A percentile compares a stretch with the other conserved stretches of the same genome.
phyloP scores from a whole-genome alignment of 2,329 filamentous ascomycete genomes.

The Scopulariopsis brevicaulis region DNA sequence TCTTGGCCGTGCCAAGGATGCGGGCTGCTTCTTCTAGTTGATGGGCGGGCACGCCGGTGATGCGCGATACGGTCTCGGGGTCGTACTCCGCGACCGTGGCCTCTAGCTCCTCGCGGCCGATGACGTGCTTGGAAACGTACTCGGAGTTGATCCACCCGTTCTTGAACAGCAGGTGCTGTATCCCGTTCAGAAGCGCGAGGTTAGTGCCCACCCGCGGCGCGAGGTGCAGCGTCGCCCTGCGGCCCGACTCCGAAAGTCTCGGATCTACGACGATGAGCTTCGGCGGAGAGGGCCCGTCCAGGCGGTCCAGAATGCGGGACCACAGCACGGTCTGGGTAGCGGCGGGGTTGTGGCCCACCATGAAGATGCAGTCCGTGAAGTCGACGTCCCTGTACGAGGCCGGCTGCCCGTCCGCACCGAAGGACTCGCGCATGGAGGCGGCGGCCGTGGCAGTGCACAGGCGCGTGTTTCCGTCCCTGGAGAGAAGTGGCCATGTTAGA shows the following conservation, averaged over 20 bases:
- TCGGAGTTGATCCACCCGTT: constrained; percentile 20
- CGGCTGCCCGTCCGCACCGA: constrained; percentile 23
- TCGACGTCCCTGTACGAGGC: constrained; percentile 23
- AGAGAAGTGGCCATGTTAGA: neutral
- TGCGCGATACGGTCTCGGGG: constrained; percentile 17
- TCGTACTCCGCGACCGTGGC: constrained; percentile 17
- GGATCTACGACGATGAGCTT: constrained; percentile 23
- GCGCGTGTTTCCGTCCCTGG: constrained; percentile 25
- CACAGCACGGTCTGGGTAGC: constrained; percentile 24
- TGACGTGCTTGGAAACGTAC: constrained; percentile 16
- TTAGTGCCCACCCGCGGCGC: constrained; percentile 22
- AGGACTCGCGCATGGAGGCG: constrained; percentile 23
- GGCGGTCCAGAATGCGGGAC: constrained; percentile 20
- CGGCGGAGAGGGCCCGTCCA: constrained; percentile 20
- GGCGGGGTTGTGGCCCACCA: constrained; percentile 23
- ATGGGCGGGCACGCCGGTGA: constrained; percentile 19
- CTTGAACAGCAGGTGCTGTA: constrained; percentile 22
- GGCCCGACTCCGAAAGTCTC: constrained; percentile 18
- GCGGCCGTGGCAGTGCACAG: constrained; percentile 25
- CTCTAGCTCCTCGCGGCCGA: constrained; percentile 15
- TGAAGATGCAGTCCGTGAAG: constrained; percentile 21
- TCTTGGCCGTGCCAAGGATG: constrained; percentile 18
- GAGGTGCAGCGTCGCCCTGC: constrained; percentile 20
- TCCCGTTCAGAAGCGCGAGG: constrained; percentile 22
- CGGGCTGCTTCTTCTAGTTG: constrained; percentile 18